Evolutionary conservation across 225 moss, liverwort and hornwort genomes (phyloP), one percentile per base, ranked within the genome.

Genomic region (Bryum argenteum): DNA sequence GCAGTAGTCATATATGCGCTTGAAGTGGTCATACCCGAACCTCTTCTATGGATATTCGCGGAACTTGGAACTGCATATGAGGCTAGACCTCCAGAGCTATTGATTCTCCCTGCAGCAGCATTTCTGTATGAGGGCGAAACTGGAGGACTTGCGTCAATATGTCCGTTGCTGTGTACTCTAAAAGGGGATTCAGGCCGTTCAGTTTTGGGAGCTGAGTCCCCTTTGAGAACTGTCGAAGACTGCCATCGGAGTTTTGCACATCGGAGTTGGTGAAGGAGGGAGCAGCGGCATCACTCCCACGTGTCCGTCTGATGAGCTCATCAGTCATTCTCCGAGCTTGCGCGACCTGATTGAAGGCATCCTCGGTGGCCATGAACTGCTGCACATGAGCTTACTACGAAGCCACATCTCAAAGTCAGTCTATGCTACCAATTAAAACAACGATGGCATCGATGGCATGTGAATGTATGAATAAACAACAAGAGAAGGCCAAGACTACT

Each of bases 321-420:
- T 89, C 92, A 58, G 76, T 87, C 83, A 84, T 79, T 61, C 63
- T 84, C 68, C 88, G 85, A 20, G 92, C 92, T 85, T 91, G 90
- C 56, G 89, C 87, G 9, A 88, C 94, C 51, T 86, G 86, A 69
- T 92, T 98, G 67, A 94, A 76, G 71, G 89, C 88, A 73, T 94
- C 92, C 80, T 98, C 98, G 20, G 98, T 94, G 61, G 89, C 94
- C 92, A 98, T 91, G 54, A 98, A 98, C 61, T 94, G 98, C 78
- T 94, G 98, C 60, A 98, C 94, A 82, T 98, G 98, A 9, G 94
- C 91, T 87, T n/a, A n/a, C n/a, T n/a, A n/a, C n/a, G n/a, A n/a
- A n/a, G n/a, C n/a, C n/a, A n/a, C n/a, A n/a, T n/a, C 90, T 98
- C 98, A 69, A 57, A n/a, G 72, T 84, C 59, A n/a, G n/a, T n/a